Evolutionary conservation across 805 yeast species (phyloP).

Genomic region (Pichia nanzhaoensis): DNA sequence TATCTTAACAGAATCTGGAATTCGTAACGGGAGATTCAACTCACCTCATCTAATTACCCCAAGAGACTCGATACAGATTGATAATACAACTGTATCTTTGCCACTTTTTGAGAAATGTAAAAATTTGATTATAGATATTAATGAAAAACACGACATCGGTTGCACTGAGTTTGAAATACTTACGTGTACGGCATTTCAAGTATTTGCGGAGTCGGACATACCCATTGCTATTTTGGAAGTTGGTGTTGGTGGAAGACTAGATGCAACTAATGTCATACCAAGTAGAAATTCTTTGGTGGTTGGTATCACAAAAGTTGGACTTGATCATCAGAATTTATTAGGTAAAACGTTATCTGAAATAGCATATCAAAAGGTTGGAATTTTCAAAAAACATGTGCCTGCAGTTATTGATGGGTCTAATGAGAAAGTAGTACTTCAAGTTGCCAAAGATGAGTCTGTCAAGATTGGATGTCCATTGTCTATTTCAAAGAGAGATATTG

Average conservation of each 20-base stretch:
- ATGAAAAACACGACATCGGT: conserved; percentile 38
- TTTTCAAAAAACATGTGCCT: conserved; percentile 54
- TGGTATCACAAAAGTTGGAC: conserved; percentile 77
- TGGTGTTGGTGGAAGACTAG: conserved; percentile 86
- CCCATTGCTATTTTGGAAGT: conserved; percentile 85
- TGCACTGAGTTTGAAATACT: conserved; percentile 87
- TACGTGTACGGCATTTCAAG: conserved; percentile 78
- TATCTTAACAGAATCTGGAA: conserved; percentile 42
- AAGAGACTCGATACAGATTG: conserved; percentile 69
- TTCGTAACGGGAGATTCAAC: conserved; percentile 71
- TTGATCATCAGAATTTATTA: conserved; percentile 76
- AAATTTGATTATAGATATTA: conserved; percentile 34
- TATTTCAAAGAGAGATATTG: conserved; percentile 4
- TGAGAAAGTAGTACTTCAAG: conserved; percentile 40
- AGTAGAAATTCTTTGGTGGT: conserved; percentile 43
- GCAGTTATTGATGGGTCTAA: conserved; percentile 72
- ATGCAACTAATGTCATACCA: conserved; percentile 74
- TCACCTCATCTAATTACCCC: conserved; percentile 77
- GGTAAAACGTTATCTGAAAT: conserved; percentile 63
- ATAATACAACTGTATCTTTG: conserved; percentile 48
- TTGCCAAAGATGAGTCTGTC: conserved; percentile 35
- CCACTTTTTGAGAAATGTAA: conserved; percentile 41
- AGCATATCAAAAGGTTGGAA: conserved; percentile 82
- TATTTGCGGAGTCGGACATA: conserved; percentile 54
- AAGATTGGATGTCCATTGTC: conserved; percentile 26